These are phyloP conservation scores for Plasmodium coatneyi DNA, from an alignment of 169 alveolate genomes.

Conservation along the genomic window DNA sequence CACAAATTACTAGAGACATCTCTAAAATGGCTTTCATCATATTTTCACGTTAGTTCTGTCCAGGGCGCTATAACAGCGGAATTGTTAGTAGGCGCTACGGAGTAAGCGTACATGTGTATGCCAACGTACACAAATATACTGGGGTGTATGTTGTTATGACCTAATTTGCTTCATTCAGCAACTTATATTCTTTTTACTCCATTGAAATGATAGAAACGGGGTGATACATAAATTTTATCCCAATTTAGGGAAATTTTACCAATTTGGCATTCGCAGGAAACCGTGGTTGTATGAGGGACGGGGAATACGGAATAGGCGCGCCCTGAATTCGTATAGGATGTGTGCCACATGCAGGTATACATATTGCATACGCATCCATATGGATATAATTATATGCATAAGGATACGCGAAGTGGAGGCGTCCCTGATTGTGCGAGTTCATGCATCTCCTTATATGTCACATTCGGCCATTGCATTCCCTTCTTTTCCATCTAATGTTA, in stretches of 20 bases:
- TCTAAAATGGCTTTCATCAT: background rate
- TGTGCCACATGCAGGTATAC: background rate
- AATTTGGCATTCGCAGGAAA: background rate
- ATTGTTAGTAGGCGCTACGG: background rate
- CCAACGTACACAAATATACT: background rate
- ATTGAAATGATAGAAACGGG: background rate
- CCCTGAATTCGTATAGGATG: background rate
- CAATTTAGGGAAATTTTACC: background rate
- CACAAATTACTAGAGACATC: background rate
- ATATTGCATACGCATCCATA: background rate
- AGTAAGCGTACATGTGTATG: background rate
- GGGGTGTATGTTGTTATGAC: background rate
- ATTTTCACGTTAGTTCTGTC: background rate
- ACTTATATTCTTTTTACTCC: background rate
- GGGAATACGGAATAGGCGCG: background rate
- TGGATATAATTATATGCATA: background rate
- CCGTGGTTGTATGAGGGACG: background rate
- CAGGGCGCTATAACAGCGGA: background rate
- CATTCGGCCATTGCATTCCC: background rate
- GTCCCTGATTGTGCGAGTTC: background rate
- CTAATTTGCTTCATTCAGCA: background rate
- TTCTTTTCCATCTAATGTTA: background rate
- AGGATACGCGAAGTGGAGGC: background rate
- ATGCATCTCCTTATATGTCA: background rate
- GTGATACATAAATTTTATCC: background rate